These are phyloP conservation scores for Cucumis variabilis DNA, from an alignment of 331 rosid genomes.

Conservation along the genomic window DNA sequence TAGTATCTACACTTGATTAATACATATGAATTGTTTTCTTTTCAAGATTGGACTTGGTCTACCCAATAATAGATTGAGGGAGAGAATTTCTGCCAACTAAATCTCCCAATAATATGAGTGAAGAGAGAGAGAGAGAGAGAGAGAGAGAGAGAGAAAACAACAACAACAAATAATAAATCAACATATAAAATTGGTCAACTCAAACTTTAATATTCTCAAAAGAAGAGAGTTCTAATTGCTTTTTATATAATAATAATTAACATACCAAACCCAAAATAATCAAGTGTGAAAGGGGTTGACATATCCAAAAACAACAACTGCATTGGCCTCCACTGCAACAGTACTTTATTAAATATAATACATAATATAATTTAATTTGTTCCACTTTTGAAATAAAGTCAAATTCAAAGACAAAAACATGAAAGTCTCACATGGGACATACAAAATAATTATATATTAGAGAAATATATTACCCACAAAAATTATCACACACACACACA, in stretches of 20 bases:
- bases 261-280: background rate
- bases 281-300: background rate
- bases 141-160: too few relatives aligned
- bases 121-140: too few relatives aligned
- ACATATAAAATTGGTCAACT: background rate
- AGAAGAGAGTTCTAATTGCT: background rate
- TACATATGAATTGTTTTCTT: too few relatives aligned
- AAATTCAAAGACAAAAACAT: too few relatives aligned
- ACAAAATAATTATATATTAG: background rate
- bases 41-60: background rate
- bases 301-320: background rate
- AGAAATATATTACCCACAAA: background rate
- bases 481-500: background rate
- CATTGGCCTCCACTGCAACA: background rate
- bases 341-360: background rate
- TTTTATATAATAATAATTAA: too few relatives aligned
- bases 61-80: background rate
- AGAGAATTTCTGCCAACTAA: background rate
- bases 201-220: background rate
- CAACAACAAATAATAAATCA: too few relatives aligned
- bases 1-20: too few relatives aligned
- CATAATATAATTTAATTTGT: background rate
- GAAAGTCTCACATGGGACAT: background rate
- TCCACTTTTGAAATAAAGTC: background rate
- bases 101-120: too few relatives aligned